phyloP scores from a whole-genome alignment of 106 monocot genomes.

The Vanilla planifolia region DNA sequence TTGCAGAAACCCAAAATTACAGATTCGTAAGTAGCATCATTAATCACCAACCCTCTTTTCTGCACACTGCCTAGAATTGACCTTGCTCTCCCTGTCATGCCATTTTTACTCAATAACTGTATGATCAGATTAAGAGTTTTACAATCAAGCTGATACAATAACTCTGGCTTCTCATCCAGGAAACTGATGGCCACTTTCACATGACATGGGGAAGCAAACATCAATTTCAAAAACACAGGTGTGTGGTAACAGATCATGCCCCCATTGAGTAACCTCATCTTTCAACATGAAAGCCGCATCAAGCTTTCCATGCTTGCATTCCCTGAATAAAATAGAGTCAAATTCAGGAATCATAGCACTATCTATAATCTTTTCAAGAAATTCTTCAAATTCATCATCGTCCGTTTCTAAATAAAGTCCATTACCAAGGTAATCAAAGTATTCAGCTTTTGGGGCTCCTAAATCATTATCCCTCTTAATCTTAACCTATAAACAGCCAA shows the following conservation, averaged over 20 bases:
- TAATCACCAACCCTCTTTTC: constrained; percentile 21
- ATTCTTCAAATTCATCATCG: constrained; percentile 42
- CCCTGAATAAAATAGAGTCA: constrained; percentile 23
- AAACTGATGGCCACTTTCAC: constrained; percentile 23
- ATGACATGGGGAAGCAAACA: constrained; percentile 22
- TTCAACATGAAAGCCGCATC: constrained; percentile 32
- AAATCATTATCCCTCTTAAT: constrained; percentile 66
- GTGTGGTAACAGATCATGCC: constrained; percentile 23
- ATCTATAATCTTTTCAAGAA: constrained; percentile 39
- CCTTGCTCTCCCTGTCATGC: constrained; percentile 24
- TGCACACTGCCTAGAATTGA: constrained; percentile 33
- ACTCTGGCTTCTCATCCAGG: constrained; percentile 39
- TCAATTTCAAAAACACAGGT: constrained; percentile 31
- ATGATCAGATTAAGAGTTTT: constrained; percentile 40
- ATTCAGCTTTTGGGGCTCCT: constrained; percentile 60
- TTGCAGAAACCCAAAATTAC: constrained; percentile 36
- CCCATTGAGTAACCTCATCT: constrained; percentile 42
- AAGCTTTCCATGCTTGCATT: constrained; percentile 40
- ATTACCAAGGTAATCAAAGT: constrained; percentile 88
- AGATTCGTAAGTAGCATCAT: constrained; percentile 30
- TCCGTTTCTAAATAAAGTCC: constrained; percentile 82
- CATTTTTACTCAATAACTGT: constrained; percentile 46
- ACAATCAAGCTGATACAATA: constrained; percentile 24
- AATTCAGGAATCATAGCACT: constrained; percentile 49
- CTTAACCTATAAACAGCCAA: constrained; percentile 60